Evolutionary conservation across 306 rosid species (phyloP).

Genomic region (Cicer arietinum): DNA sequence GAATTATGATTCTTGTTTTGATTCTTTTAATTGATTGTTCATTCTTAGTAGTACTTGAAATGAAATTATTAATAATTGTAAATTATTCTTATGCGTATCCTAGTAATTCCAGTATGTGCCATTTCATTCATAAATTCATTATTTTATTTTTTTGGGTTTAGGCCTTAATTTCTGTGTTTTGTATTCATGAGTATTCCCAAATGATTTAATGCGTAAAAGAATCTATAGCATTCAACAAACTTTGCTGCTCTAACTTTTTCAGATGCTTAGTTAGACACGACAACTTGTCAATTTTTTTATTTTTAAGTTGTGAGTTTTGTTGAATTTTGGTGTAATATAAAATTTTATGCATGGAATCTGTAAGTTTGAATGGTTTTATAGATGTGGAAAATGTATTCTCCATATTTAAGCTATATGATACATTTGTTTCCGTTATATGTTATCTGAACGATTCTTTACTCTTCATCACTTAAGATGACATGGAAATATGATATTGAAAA

Average conservation of each 20-base stretch:
- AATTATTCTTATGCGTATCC: background rate
- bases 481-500: conserved; percentile 25
- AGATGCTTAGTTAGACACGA: conserved; percentile 4
- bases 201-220: conserved; percentile 4
- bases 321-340: conserved; percentile 22
- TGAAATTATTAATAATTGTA: background rate
- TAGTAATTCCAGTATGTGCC: background rate
- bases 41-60: conserved; percentile 28
- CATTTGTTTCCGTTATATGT: conserved; percentile 6
- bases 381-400: conserved; percentile 11
- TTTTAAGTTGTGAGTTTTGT: background rate
- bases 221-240: conserved; percentile 6
- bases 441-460: background rate
- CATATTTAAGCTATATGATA: conserved; percentile 19
- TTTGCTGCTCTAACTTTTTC: conserved; percentile 17
- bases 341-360: conserved; percentile 10
- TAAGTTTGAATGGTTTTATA: background rate
- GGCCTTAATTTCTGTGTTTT: conserved; percentile 17
- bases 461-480: conserved; percentile 27
- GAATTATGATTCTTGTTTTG: conserved; percentile 31
- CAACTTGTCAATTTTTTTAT: background rate
- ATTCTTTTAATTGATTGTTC: conserved; percentile 24
- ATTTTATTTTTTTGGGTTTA: conserved; percentile 17
- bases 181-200: background rate
- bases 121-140: conserved; percentile 16